These are phyloP conservation scores for Scenedesmus sp. DNA, from an alignment of 163 green algal genomes.

Conservation along the genomic window DNA sequence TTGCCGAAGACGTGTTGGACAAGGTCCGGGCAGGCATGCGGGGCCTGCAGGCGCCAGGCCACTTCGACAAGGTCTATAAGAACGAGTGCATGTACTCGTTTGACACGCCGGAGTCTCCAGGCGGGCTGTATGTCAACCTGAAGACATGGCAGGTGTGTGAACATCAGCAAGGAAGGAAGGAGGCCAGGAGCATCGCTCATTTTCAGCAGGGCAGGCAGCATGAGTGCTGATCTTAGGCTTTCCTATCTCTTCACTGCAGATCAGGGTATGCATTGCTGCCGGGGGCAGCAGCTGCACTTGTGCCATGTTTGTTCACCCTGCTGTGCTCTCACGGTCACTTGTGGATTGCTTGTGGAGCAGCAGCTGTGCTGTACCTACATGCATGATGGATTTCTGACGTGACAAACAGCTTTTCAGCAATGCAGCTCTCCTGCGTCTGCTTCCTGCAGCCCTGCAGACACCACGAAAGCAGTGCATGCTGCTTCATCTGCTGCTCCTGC, in stretches of 20 bases:
- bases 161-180: neutral
- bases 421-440: too few species aligned
- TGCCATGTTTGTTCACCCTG: neutral
- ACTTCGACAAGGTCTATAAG: slow-evolving; percentile 83
- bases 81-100: slow-evolving; percentile 94
- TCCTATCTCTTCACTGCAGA: neutral
- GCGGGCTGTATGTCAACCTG: slow-evolving; percentile 95
- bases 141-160: slow-evolving; percentile 77
- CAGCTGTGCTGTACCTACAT: too few species aligned
- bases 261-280: neutral
- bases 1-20: slow-evolving; percentile 68
- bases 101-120: slow-evolving; percentile 77
- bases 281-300: neutral
- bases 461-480: too few species aligned
- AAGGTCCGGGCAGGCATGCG: slow-evolving; percentile 71
- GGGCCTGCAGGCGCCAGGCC: slow-evolving; percentile 55
- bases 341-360: neutral
- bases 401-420: too few species aligned
- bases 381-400: too few species aligned
- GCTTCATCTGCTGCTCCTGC: too few species aligned
- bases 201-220: neutral
- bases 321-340: neutral
- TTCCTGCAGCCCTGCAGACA: too few species aligned
- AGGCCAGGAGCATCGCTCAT: neutral
- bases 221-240: neutral